phyloP scores from a whole-genome alignment of 2,329 filamentous ascomycete species.

The Elsinoe arachidis region DNA sequence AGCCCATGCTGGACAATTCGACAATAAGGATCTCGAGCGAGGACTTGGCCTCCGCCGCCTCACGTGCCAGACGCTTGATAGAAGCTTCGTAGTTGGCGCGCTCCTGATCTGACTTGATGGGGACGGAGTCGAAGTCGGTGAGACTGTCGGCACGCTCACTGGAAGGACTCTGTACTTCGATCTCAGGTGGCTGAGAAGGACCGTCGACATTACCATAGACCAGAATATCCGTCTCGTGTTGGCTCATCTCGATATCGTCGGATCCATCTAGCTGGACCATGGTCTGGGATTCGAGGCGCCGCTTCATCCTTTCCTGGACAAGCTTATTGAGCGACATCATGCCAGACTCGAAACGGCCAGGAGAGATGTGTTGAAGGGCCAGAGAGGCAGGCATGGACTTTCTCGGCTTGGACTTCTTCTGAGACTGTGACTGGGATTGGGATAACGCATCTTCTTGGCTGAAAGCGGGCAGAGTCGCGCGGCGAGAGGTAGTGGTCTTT shows the following conservation, averaged over 20 bases:
- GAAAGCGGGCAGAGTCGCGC: constrained; percentile 23
- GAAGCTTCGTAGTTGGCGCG: constrained; percentile 32
- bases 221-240: constrained; percentile 10
- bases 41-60: constrained; percentile 33
- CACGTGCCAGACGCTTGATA: constrained; percentile 30
- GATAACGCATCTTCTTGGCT: constrained; percentile 17
- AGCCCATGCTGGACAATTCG: constrained; percentile 36
- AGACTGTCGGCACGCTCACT: background rate
- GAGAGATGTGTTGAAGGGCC: constrained; percentile 17
- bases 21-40: constrained; percentile 35
- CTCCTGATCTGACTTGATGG: constrained; percentile 21
- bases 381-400: constrained; percentile 25
- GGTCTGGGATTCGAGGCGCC: constrained; percentile 35
- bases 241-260: constrained; percentile 18
- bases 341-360: constrained; percentile 22
- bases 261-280: constrained; percentile 21
- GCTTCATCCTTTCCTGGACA: constrained; percentile 26
- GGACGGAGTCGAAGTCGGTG: constrained; percentile 11
- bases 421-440: constrained; percentile 20
- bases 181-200: constrained; percentile 22
- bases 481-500: constrained; percentile 25
- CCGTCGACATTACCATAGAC: constrained; percentile 25
- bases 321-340: constrained; percentile 26
- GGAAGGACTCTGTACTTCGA: constrained; percentile 6
- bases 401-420: constrained; percentile 13